A percentile compares a stretch with the other conserved stretches of the same genome.
Conservation (phyloP, 768 basidiomycete species). For the Russula griseocarnosa region DNA sequence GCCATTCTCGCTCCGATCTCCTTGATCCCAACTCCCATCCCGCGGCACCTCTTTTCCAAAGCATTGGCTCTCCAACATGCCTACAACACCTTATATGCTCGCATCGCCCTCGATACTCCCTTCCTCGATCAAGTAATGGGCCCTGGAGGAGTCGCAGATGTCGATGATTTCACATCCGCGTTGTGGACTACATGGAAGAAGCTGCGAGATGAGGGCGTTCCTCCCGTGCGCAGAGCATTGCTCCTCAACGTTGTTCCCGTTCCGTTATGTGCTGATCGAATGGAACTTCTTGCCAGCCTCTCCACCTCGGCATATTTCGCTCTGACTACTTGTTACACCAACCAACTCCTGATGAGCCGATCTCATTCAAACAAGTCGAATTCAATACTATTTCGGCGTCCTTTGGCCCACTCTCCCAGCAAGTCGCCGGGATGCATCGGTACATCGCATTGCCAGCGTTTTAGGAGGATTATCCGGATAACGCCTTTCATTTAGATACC, state of each 20-base stretch:
- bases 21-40: slow-evolving; percentile 84
- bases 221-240: slow-evolving; percentile 45
- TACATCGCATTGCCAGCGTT: slow-evolving; percentile 33
- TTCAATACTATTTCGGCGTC: slow-evolving; percentile 96
- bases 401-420: slow-evolving; percentile 76
- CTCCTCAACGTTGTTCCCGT: background rate
- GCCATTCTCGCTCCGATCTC: slow-evolving; percentile 89
- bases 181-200: slow-evolving; percentile 85
- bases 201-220: slow-evolving; percentile 59
- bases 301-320: slow-evolving; percentile 87
- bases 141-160: slow-evolving; percentile 67
- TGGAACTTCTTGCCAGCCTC: slow-evolving; percentile 45
- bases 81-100: slow-evolving; percentile 84
- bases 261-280: slow-evolving; percentile 25
- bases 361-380: slow-evolving; percentile 86
- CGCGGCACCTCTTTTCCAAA: slow-evolving; percentile 60
- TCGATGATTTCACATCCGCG: slow-evolving; percentile 81
- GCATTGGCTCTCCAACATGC: slow-evolving; percentile 64
- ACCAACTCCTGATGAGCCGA: slow-evolving; percentile 35
- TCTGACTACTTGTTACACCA: slow-evolving; percentile 91
- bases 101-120: slow-evolving; percentile 69
- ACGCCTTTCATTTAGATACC: slow-evolving; percentile 48
- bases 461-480: background rate
- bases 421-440: slow-evolving; percentile 71
- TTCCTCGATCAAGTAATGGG: slow-evolving; percentile 88